Evolutionary conservation across 176 grass and related monocot species (phyloP).

Genomic region (Carex kokanica): DNA sequence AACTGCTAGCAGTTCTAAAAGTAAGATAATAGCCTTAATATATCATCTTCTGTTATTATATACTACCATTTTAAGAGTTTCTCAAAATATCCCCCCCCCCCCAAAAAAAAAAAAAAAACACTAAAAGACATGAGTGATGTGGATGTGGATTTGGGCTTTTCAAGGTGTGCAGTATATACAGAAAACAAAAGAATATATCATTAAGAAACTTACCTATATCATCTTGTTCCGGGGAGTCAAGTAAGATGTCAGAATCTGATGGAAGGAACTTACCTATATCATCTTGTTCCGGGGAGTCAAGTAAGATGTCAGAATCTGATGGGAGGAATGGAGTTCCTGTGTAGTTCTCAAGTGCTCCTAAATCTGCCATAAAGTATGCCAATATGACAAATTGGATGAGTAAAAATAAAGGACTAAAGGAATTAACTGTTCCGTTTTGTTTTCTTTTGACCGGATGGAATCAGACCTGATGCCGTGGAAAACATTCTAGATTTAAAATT

Average conservation of each 20-base stretch:
- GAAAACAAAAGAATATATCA: not conserved
- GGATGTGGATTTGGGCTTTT: not conserved
- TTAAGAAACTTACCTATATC: slow-evolving; percentile 66
- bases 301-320: slow-evolving; percentile 78
- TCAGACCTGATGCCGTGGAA: not conserved
- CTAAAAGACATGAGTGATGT: too few relatives aligned
- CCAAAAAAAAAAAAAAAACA: too few relatives aligned
- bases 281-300: slow-evolving; percentile 84
- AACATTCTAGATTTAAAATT: not conserved
- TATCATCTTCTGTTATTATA: not conserved
- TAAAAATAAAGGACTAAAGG: not conserved
- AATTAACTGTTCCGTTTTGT: not conserved
- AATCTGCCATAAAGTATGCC: slow-evolving; percentile 39
- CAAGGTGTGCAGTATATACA: not conserved
- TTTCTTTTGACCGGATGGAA: not conserved
- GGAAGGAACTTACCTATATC: slow-evolving; percentile 98
- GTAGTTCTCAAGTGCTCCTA: slow-evolving; percentile 84
- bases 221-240: slow-evolving; percentile 84
- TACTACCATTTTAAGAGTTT: not conserved
- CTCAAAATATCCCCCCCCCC: not conserved
- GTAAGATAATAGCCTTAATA: not conserved
- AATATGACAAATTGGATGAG: not conserved
- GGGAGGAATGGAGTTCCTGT: slow-evolving; percentile 81
- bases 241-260: slow-evolving; percentile 78
- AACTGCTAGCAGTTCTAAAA: not conserved